Conservation (phyloP, 2,329 filamentous ascomycete species). For the Ascomycota sp. region DNA sequence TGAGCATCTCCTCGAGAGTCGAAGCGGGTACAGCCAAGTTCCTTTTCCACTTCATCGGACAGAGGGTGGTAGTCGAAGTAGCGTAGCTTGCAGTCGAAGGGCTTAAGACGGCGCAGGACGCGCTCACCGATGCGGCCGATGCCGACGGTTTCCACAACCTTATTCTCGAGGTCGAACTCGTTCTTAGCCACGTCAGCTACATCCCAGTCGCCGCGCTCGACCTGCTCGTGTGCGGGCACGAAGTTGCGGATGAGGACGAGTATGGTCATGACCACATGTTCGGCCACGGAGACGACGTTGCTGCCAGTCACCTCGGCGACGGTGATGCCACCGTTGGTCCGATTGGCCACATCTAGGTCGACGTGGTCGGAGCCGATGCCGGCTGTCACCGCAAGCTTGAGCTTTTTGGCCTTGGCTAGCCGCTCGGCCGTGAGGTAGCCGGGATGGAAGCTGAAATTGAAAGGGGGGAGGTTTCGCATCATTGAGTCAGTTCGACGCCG, state of each 20-base stretch:
- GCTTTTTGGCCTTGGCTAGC: conserved; percentile 93
- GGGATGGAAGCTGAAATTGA: conserved; percentile 61
- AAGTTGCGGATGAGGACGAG: conserved; percentile 94
- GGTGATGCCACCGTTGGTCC: conserved; percentile 91
- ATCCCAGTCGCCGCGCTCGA: conserved; percentile 78
- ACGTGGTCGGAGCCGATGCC: conserved; percentile 98
- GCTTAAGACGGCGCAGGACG: conserved; percentile 84
- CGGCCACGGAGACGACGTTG: conserved; percentile 95
- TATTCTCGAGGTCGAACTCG: conserved; percentile 92
- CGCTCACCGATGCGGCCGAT: conserved; percentile 97
- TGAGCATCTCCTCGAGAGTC: conserved; percentile 83
- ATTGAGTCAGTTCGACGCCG: neutral
- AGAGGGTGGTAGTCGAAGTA: conserved; percentile 99
- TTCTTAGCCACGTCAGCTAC: conserved; percentile 94
- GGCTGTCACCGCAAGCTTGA: conserved; percentile 91
- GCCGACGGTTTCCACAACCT: conserved; percentile 92
- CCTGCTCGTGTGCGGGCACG: conserved; percentile 88
- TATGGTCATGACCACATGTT: conserved; percentile 99
- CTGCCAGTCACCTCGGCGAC: conserved; percentile 95
- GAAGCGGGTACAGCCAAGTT: conserved; percentile 87
- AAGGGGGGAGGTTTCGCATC: neutral
- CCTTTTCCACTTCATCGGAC: conserved; percentile 64
- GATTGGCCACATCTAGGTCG: conserved; percentile 91
- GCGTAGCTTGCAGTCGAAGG: conserved; percentile 97
- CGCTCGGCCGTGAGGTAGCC: conserved; percentile 95